Percentiles rank a stretch among this genome's conserved stretches.
These are phyloP conservation scores for Aspergillus affinis DNA, from an alignment of 495 filamentous ascomycete species.

Conservation along the genomic window DNA sequence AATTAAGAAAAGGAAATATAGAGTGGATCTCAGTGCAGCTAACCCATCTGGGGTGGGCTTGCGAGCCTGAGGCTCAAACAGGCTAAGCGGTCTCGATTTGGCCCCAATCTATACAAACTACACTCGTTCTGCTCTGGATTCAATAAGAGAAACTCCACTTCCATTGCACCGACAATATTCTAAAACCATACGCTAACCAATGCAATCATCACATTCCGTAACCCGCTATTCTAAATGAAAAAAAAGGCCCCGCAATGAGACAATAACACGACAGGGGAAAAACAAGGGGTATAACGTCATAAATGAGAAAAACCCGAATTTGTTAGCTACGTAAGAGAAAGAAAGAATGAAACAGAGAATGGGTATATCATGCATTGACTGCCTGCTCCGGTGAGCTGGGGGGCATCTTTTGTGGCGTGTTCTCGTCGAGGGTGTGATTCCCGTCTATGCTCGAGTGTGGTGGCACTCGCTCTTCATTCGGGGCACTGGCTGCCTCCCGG, in stretches of 20 bases:
- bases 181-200: background rate
- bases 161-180: background rate
- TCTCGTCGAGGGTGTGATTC: constrained; percentile 7
- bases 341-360: constrained; percentile 10
- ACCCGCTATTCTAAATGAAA: constrained; percentile 10
- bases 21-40: too few species aligned
- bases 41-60: too few species aligned
- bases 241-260: background rate
- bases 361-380: constrained; percentile 22
- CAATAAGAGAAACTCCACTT: background rate
- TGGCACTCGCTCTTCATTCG: constrained; percentile 8
- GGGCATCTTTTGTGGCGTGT: constrained; percentile 14
- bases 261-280: constrained; percentile 2
- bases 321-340: constrained; percentile 10
- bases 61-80: too few species aligned
- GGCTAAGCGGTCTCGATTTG: too few species aligned
- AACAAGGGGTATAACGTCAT: constrained; percentile 11
- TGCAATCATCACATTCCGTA: constrained; percentile 2
- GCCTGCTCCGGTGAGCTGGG: constrained; percentile 23
- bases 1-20: too few species aligned
- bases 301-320: background rate
- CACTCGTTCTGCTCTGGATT: background rate
- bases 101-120: too few species aligned
- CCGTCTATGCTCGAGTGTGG: constrained; percentile 5
- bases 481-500: constrained; percentile 2